Conservation (phyloP, 176 grass and related monocot species). For the Pontederia crassipes region DNA sequence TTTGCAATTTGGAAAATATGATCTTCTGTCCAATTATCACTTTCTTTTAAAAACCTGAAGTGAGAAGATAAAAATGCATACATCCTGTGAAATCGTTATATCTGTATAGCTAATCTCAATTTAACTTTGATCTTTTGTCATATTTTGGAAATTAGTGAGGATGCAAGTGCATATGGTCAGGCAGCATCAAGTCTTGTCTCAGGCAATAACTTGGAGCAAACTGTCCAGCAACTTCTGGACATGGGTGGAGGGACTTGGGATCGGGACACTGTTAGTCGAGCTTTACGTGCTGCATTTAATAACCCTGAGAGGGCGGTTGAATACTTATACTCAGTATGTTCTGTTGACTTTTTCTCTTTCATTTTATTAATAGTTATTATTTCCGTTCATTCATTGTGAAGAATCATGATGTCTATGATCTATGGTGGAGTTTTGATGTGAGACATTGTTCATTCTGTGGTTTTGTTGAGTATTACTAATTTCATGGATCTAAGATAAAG, state of each 20-base stretch:
- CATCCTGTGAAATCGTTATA: no score
- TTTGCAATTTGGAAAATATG: no score
- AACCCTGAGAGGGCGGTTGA: constrained; percentile 98
- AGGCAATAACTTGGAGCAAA: constrained; percentile 67
- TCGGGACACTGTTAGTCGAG: constrained; percentile 69
- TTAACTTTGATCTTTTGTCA: not conserved
- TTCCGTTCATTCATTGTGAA: no score
- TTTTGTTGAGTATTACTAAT: no score
- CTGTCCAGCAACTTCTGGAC: constrained; percentile 74
- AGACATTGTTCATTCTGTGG: no score
- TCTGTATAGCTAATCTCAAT: not conserved
- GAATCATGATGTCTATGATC: no score
- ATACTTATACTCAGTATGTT: constrained; percentile 91
- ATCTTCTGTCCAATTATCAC: no score
- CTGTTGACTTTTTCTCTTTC: not conserved
- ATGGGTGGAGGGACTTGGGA: constrained; percentile 97
- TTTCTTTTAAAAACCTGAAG: no score
- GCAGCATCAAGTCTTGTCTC: constrained; percentile 91
- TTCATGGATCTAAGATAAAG: no score
- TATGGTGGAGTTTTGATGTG: no score
- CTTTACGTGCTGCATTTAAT: constrained; percentile 91
- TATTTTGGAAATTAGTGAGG: constrained; percentile 24
- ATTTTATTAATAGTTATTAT: no score
- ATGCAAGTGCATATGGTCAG: constrained; percentile 74
- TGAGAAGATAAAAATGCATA: no score